Evolutionary conservation across 768 basidiomycete genomes (phyloP), one percentile per base, ranked within the genome.

Genomic region (Mycena rebaudengoi): DNA sequence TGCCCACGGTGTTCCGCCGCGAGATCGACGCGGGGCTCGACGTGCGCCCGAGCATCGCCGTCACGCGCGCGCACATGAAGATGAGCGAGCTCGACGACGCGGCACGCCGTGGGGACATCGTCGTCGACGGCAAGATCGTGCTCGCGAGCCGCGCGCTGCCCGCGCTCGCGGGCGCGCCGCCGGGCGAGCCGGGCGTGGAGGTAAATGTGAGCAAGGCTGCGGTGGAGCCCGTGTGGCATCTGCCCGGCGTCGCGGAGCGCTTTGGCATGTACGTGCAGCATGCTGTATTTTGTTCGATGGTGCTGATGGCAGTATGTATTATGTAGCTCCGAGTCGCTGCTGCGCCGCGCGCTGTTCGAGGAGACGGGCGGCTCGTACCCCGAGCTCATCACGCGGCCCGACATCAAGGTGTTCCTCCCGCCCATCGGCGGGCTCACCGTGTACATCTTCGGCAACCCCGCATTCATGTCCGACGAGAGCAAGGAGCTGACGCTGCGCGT

Each of bases 301-400:
- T 46, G 39, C 49, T 32, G 32, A 23, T 30, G 40, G 45, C 12
- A n/a, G n/a, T n/a, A n/a, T n/a, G n/a, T n/a, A n/a, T n/a, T 43
- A 21, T 49, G 55, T 13, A 94, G 92, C 49, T 92, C 93, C 0
- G 97, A 99, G 75, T 85, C 82, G 18, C 78, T 95, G 0, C 86
- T 99, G 3, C 88, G 97, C 20, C 85, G 97, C n/a, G 91, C 94
- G 0, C 82, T 99, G 35, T 99, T 98, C 68, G 97, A 99, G 74
- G 97, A 98, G 66, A 97, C 95, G 0, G 95, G 94, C 69, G 95
- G 95, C 71, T 95, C 94, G 91, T 95, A 94, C 75, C 96, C 96
- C 3, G 97, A 99, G 70, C 86, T 99, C 29, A 90, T 99, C 71
- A 98, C 97, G 7, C 88, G 96, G 21, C 92, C 95, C 0, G 97